Conservation (phyloP, 2,329 filamentous ascomycete genomes). For the Xenoacremonium recifei region DNA sequence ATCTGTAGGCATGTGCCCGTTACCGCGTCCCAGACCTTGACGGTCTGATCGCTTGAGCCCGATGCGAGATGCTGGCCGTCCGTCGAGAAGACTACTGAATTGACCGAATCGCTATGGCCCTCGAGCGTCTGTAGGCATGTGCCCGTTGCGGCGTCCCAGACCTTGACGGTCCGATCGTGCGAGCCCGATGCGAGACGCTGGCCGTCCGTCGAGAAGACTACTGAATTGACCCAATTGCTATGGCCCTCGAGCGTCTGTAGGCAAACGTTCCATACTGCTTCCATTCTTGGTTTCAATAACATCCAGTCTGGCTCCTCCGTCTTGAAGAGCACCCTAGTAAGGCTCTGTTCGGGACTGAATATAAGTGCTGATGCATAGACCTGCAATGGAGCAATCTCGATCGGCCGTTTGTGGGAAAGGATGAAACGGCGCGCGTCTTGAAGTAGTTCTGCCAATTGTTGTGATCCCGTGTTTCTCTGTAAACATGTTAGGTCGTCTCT, state of each 20-base stretch:
- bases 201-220: conserved; percentile 15
- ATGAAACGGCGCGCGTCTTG: conserved; percentile 31
- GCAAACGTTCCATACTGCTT: not conserved
- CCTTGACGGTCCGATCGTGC: conserved; percentile 9
- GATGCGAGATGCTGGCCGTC: conserved; percentile 2
- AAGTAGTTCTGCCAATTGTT: conserved; percentile 11
- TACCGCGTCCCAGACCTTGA: conserved; percentile 11
- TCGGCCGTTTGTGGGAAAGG: conserved; percentile 17
- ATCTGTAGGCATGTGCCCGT: conserved; percentile 5
- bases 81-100: conserved; percentile 5
- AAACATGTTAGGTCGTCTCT: not conserved
- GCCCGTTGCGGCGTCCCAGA: conserved; percentile 13
- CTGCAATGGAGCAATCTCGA: conserved; percentile 30
- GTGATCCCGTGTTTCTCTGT: not conserved
- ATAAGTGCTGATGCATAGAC: conserved; percentile 26
- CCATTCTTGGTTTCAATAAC: not conserved
- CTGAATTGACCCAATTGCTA: conserved; percentile 3
- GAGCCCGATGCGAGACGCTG: conserved; percentile 9
- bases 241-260: conserved; percentile 11
- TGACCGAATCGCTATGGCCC: conserved; percentile 3
- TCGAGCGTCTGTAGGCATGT: conserved; percentile 5
- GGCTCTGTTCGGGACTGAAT: conserved; percentile 3
- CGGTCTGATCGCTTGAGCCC: conserved; percentile 1
- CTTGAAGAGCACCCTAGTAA: conserved; percentile 1
- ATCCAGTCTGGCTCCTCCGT: conserved; percentile 3